Base-by-base conservation (phyloP, 306 rosid genomes). In the Cucurbita ficifolia region DNA sequence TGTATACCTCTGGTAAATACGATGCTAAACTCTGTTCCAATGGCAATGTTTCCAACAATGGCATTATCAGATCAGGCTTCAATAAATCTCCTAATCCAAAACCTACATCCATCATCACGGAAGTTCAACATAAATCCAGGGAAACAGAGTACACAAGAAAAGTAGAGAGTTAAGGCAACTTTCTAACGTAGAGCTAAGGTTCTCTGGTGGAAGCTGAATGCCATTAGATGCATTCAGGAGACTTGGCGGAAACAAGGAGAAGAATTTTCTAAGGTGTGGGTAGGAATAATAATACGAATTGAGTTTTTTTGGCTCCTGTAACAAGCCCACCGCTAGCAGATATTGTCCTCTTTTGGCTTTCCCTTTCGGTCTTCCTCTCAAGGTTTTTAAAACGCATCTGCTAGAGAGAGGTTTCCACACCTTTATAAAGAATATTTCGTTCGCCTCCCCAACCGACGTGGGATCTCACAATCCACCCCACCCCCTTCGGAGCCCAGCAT, bases 61-160 rank as follows among this genome's bases (percentile, higher is more conserved):
- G 98, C 92, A 90, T 82, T 77, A 93, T 82, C 76, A 90, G 78
- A 67, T 93, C 97, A 22, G 98, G 97, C 86, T 84, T 93, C 80
- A 93, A 83, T 75, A 93, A 81, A 84, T 93, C 98, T 72, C 86
- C 96, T 18, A 93, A 87, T 79, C 86, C 92, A 67, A 93, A 79
- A 74, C 98, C 98, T 93, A 80, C 71, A 33, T 69, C 40, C 70
- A 36, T 70, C 38, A 75, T 36, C 42, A 54, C 72, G 75, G 64
- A 63, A 81, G 19, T 8, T 65, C 74, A 58, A 81, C 73, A 68
- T 46, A 1, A 68, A 45, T 0, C 73, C 7, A 22, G 18, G 75
- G 53, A 33, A 73, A 42, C 9, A 16, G 43, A 49, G 57, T 68
- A 40, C 53, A 17, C 11, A 73, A 38, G 53, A 70, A 63, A 69